Base-by-base conservation (phyloP, 495 filamentous ascomycete species). In the Penicillium subrubescens region DNA sequence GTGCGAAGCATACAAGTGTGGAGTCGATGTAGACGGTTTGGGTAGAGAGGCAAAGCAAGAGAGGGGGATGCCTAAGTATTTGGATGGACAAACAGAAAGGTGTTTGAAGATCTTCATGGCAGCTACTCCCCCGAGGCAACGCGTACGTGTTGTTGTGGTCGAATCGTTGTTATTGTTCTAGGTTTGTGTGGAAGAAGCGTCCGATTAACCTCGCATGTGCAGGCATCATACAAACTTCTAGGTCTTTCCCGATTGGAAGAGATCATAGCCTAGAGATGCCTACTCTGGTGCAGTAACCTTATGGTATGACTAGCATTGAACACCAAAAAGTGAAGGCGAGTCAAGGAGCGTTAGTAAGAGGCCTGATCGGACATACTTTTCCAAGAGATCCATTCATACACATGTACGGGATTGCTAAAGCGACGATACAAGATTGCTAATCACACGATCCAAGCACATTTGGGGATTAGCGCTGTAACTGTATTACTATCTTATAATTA, bases 1-100 rank as follows among this genome's bases (percentile, higher is more conserved):
- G 43, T 41, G 66, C 67, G 62, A 63, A 60, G 58, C 52, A 67
- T 50, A 60, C 21, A 51, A 46, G 12, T 23, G 41, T 31, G 37
- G 39, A 25, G 11, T 35, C 19, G 21, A 48, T 1, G 44, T 4
- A 6, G 19, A 48, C 21, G 44, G 10, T 12, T 23, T 48, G 44
- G 44, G 21, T 48, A 23, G 44, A 23, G 44, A 10, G 43, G n/a
- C 10, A 48, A 17, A 17, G 37, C 5, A 17, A 14, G 14, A 17
- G 15, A 17, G 21, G 21, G 25, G 44, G 19, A 25, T 48, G 44
- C 10, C 23, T 48, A 48, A 48, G 12, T 17, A 48, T 3, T 12
- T 25, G 19, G 21, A 48, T 0, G 0, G 19, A 25, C 5, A 17
- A 48, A 5, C 23, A 48, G 6, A 46, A 23, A 25, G 1, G 2